Base-by-base conservation (phyloP, 192 early-diverging fungal species). In the Paraglomus brasilianum region DNA sequence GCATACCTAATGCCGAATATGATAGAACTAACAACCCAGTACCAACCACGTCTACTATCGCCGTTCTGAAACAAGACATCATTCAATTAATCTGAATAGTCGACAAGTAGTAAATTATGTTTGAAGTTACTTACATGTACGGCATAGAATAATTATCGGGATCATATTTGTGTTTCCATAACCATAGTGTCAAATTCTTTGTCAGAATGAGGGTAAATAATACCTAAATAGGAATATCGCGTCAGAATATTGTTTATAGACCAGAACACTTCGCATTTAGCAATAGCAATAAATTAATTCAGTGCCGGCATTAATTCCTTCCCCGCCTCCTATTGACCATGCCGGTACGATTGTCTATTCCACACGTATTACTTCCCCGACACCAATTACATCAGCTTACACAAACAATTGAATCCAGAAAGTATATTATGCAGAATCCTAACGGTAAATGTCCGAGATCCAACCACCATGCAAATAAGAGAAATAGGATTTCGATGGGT, bases 121-220 rank as follows among this genome's bases (percentile, higher is more conserved):
- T 41, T 50, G 41, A 45, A 59, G 6, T 22, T 36, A 78, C 84
- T 83, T 81, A 86, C 85, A 86, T 42, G 62, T 84, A 82, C 0
- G 85, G 85, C 39, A 84, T 49, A 0, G 80, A 83, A 74, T 87
- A 92, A 74, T 92, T 90, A 58, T 92, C 91, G 11, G 91, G 91
- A 61, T 92, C 89, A 52, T 92, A 90, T 13, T 83, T 79, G n/a
- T 79, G 72, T n/a, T 75, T 65, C 91, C 91, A 92, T 50, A 88
- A 80, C 14, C 72, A 45, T 8, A 76, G 69, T 15, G 88, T 89
- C 55, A 83, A 81, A 11, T 73, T 70, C 49, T 82, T 80, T 17
- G 82, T 85, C 69, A 92, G 75, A 19, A 74, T 61, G 46, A 92
- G 74, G 5, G 89, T 75, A 7, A 82, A 68, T 19, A 81, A 71